These are phyloP conservation scores for Pichia occidentalis DNA, from an alignment of 805 yeast species.

Conservation along the genomic window DNA sequence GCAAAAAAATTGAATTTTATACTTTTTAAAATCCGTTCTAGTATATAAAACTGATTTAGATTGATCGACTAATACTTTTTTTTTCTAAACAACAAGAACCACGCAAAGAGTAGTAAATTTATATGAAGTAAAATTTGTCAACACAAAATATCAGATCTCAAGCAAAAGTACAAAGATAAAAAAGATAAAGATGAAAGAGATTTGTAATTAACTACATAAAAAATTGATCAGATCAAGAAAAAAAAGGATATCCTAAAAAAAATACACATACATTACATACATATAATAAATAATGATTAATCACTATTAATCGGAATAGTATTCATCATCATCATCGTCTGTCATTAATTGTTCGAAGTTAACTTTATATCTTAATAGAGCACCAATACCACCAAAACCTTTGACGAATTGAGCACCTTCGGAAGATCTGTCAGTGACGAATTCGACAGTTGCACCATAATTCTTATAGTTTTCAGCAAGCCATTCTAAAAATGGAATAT, in stretches of 20 bases:
- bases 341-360: slow-evolving; percentile 93
- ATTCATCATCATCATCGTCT: slow-evolving; percentile 81
- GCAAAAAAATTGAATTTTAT: slow-evolving; percentile 1
- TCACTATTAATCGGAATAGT: slow-evolving; percentile 38
- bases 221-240: no score
- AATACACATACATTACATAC: slow-evolving; percentile 5
- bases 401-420: slow-evolving; percentile 98
- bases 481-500: slow-evolving; percentile 91
- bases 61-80: no score
- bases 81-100: no score
- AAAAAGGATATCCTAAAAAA: slow-evolving; percentile 3
- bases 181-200: no score
- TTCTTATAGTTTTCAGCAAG: slow-evolving; percentile 92
- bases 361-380: slow-evolving; percentile 89
- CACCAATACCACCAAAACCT: slow-evolving; percentile 99
- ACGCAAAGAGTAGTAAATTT: no score
- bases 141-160: no score
- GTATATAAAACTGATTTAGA: no score
- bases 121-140: no score
- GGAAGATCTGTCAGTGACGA: slow-evolving; percentile 91
- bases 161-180: no score
- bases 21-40: no score
- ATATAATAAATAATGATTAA: slow-evolving; percentile 13
- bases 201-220: no score
- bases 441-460: slow-evolving; percentile 93